Evolutionary conservation across 495 filamentous ascomycete genomes (phyloP), one percentile per base, ranked within the genome.

Genomic region (Aspergillus sparsus): DNA sequence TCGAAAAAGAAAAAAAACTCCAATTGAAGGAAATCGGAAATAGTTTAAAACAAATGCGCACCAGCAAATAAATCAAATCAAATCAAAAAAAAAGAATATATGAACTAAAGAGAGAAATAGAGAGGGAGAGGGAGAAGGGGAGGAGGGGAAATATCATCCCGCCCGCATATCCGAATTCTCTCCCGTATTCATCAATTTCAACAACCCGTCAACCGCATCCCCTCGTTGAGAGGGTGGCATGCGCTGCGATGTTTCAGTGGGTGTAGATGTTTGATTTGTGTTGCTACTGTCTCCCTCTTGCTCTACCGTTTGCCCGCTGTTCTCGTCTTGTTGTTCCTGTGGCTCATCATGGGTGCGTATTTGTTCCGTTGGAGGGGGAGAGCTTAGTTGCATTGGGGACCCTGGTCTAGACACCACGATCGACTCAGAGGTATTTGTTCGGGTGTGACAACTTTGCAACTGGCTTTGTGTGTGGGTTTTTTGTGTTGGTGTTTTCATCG

Each of bases 171-270:
- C 66, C 6, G 59, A 50, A 10, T 44, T 65, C 27, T 64, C 62
- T 16, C 58, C 55, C 42, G 58, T 58, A 44, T 70, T 71, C 74
- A 76, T 78, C 6, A 78, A 64, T 56, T 77, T 78, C 32, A 78
- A 63, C 18, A 78, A 37, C 45, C 74, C 76, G 41, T 78, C 74
- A 3, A 77, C 74, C 27, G 76, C 76, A 53, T 78, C 76, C 12
- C 74, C 76, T 16, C 69, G 57, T 44, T 77, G 73, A 18, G 76
- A 73, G 3, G 73, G 72, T 21, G 44, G 10, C 31, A 54, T 64
- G 34, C 46, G 55, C 7, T 49, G 33, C 35, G 41, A 42, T 50
- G 27, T 49, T 12, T 55, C 58, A 1, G 55, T 46, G 0, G n/a
- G 33, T 33, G 13, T 5, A n/a, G 32, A 1, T 18, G 44, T 21